phyloP scores from a whole-genome alignment of 768 basidiomycete genomes.

The Scleroderma citrinum region DNA sequence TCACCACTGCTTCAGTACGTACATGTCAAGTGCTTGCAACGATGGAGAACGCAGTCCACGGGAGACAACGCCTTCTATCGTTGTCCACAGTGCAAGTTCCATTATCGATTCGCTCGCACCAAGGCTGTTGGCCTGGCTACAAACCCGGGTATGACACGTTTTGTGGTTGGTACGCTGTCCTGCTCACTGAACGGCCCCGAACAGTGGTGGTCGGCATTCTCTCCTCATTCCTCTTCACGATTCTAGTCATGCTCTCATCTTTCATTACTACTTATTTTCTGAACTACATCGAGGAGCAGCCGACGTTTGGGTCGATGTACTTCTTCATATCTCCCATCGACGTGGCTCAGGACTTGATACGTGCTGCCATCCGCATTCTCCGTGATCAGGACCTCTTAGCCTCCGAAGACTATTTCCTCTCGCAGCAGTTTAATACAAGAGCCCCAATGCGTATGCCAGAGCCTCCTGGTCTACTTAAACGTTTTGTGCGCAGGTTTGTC shows the following conservation, averaged over 20 bases:
- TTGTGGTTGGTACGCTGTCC: constrained; percentile 2
- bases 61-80: constrained; percentile 68
- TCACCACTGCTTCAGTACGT: constrained; percentile 50
- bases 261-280: constrained; percentile 65
- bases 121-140: constrained; percentile 64
- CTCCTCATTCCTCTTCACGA: constrained; percentile 56
- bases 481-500: constrained; percentile 64
- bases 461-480: constrained; percentile 44
- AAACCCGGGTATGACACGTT: constrained; percentile 53
- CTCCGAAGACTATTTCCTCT: constrained; percentile 16
- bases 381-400: constrained; percentile 47
- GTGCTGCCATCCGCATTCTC: constrained; percentile 56
- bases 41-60: constrained; percentile 61
- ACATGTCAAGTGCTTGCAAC: constrained; percentile 72
- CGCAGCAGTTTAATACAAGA: constrained; percentile 13
- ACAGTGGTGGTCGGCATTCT: constrained; percentile 60
- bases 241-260: constrained; percentile 62
- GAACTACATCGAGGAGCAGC: constrained; percentile 51
- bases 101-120: constrained; percentile 72
- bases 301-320: constrained; percentile 30
- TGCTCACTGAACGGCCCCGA: constrained; percentile 9
- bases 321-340: constrained; percentile 49
- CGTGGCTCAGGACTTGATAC: constrained; percentile 54
- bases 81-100: constrained; percentile 76
- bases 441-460: constrained; percentile 15